Conservation (phyloP, 169 alveolate species). For the Plasmodium falciparum region DNA sequence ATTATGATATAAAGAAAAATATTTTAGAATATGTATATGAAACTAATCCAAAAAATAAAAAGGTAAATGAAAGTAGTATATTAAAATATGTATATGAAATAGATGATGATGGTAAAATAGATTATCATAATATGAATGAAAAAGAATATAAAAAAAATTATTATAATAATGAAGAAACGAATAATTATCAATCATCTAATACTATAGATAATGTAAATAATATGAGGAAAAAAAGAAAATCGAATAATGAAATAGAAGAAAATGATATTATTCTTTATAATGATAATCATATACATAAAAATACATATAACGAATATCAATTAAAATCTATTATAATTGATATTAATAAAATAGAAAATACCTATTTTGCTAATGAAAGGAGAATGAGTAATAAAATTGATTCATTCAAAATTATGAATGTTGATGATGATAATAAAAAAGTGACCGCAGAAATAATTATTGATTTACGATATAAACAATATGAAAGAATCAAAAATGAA, state of each 20-base stretch:
- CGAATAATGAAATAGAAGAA: background rate
- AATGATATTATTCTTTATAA: background rate
- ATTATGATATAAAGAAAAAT: conserved; percentile 91
- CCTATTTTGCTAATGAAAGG: conserved; percentile 71
- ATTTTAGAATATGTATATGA: conserved; percentile 88
- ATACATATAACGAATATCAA: conserved; percentile 59
- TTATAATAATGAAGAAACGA: background rate
- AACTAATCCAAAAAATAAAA: conserved; percentile 81
- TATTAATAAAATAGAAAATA: conserved; percentile 54
- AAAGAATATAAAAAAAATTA: background rate
- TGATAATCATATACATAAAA: background rate
- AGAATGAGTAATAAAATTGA: conserved; percentile 75
- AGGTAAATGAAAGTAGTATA: conserved; percentile 49
- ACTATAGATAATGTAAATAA: background rate
- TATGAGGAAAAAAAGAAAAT: conserved; percentile 29
- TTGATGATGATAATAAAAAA: conserved; percentile 46
- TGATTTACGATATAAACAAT: conserved; percentile 42
- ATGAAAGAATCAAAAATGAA: conserved; percentile 56
- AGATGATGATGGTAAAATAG: conserved; percentile 7
- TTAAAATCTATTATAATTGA: conserved; percentile 57
- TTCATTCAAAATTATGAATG: conserved; percentile 38
- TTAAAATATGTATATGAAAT: conserved; percentile 72
- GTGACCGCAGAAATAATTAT: conserved; percentile 54
- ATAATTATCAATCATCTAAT: background rate
- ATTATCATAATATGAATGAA: background rate